Conservation (phyloP, 2,329 filamentous ascomycete genomes). For the Aspergillus spinulosporus region DNA sequence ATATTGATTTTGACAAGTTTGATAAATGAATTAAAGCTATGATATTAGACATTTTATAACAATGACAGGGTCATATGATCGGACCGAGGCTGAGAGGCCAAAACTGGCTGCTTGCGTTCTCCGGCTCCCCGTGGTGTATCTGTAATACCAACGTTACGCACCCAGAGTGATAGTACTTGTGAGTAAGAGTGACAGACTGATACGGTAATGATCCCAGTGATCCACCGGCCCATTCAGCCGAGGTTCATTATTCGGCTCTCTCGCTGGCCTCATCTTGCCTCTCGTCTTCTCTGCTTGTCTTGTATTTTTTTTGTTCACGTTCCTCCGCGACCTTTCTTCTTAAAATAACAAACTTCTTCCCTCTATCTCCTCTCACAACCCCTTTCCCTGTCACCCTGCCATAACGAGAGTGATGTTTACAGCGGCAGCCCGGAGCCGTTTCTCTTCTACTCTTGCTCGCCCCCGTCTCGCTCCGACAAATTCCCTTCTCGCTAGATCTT, state of each 20-base stretch:
- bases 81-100: slow-evolving; percentile 13
- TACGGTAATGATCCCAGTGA: slow-evolving; percentile 49
- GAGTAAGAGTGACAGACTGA: background rate
- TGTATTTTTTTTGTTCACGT: slow-evolving; percentile 49
- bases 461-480: slow-evolving; percentile 37
- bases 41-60: background rate
- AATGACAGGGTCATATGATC: background rate
- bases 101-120: background rate
- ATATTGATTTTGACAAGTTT: background rate
- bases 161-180: slow-evolving; percentile 34
- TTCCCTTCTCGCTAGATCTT: slow-evolving; percentile 36
- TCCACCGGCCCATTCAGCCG: slow-evolving; percentile 61
- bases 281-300: slow-evolving; percentile 17
- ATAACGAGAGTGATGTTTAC: slow-evolving; percentile 44
- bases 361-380: slow-evolving; percentile 12
- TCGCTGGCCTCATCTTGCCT: slow-evolving; percentile 12
- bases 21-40: slow-evolving; percentile 55
- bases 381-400: slow-evolving; percentile 14
- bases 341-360: slow-evolving; percentile 6
- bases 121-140: slow-evolving; percentile 12
- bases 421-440: slow-evolving; percentile 46
- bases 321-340: background rate
- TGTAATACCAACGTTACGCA: slow-evolving; percentile 4
- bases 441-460: slow-evolving; percentile 41
- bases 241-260: slow-evolving; percentile 15